Evolutionary conservation across 371 early-diverging fungal species (phyloP).

Genomic region (Capillidium rhysosporum): DNA sequence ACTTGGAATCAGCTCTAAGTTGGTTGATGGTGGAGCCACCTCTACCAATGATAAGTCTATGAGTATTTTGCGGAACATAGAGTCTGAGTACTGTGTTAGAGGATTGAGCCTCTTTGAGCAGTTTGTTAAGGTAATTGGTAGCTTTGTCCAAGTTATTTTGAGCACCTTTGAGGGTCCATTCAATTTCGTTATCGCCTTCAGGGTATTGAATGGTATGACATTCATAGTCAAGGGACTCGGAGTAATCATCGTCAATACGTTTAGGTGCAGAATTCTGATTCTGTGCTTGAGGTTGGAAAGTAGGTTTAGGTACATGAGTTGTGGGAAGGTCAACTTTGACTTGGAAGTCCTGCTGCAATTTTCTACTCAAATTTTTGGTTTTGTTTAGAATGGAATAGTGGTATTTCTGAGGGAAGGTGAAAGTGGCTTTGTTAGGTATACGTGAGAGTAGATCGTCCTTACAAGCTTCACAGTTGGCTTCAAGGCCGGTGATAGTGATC

Average conservation of each 20-base stretch:
- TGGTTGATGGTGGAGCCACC: conserved; percentile 27
- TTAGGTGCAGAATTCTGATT: conserved; percentile 7
- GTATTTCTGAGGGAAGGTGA: conserved; percentile 19
- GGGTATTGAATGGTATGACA: conserved; percentile 14
- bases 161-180: conserved; percentile 19
- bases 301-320: conserved; percentile 6
- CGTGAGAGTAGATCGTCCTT: conserved; percentile 11
- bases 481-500: conserved; percentile 31
- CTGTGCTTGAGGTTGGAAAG: conserved; percentile 7
- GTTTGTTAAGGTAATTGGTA: conserved; percentile 13
- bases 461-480: conserved; percentile 34
- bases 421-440: conserved; percentile 2
- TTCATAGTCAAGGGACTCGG: conserved; percentile 10
- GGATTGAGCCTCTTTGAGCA: conserved; percentile 14
- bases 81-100: conserved; percentile 15
- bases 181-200: conserved; percentile 17
- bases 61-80: conserved; percentile 24
- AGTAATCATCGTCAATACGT: conserved; percentile 19
- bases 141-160: conserved; percentile 18
- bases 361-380: conserved; percentile 19
- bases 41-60: conserved; percentile 37
- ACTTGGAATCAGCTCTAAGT: conserved; percentile 28
- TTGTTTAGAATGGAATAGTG: conserved; percentile 24
- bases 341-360: conserved; percentile 21
- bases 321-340: conserved; percentile 22